A percentile compares a stretch with the other conserved stretches of the same genome.
These are phyloP conservation scores for Ascosphaera aggregata DNA, from an alignment of 2,329 filamentous ascomycete species.

Conservation along the genomic window DNA sequence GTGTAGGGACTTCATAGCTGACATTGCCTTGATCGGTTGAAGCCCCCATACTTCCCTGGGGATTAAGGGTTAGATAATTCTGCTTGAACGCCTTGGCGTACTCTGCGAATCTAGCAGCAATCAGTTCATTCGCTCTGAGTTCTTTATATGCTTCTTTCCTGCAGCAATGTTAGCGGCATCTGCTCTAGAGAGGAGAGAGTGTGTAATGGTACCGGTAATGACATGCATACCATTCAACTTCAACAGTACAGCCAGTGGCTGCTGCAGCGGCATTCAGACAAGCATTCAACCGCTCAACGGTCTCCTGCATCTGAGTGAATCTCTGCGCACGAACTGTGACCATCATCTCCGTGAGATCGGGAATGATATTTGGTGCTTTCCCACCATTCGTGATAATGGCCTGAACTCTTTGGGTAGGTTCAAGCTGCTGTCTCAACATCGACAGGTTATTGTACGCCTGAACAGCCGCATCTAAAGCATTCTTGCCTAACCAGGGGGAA, in stretches of 20 bases:
- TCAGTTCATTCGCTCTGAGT: background rate
- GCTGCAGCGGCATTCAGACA: background rate
- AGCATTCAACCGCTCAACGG: background rate
- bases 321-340: conserved; percentile 15
- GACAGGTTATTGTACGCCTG: conserved; percentile 20
- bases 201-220: no score
- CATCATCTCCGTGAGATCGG: conserved; percentile 20
- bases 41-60: background rate
- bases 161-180: no score
- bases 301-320: background rate
- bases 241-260: conserved; percentile 1
- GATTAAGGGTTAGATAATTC: background rate
- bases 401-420: conserved; percentile 26
- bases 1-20: background rate
- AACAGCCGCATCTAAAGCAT: conserved; percentile 31
- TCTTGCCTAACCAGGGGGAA: conserved; percentile 31
- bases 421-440: conserved; percentile 29
- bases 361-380: conserved; percentile 28
- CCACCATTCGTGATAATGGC: conserved; percentile 28
- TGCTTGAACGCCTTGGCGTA: background rate
- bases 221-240: background rate
- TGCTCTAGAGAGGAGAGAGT: no score
- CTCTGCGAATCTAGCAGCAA: background rate
- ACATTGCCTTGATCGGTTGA: conserved; percentile 1
- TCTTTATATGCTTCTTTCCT: background rate